Evolutionary conservation across 1,284 basidiomycete species (phyloP), one percentile per base, ranked within the genome.

Genomic region (Meira nashicola): DNA sequence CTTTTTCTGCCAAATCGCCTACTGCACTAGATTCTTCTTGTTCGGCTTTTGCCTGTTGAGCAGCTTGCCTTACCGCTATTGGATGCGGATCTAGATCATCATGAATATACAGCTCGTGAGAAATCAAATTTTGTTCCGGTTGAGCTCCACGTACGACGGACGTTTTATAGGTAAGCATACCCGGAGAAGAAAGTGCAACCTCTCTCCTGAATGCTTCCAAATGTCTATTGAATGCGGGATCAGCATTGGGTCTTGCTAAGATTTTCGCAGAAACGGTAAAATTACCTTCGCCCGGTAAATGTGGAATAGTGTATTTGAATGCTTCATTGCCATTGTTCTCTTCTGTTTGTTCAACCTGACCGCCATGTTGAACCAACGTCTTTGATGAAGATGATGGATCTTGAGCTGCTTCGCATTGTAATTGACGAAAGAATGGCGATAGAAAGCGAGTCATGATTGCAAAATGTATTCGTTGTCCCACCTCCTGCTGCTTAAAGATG

Each of bases 51-150:
- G 68, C 60, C 8, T 57, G 25, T 33, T 33, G 28, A 33, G 28
- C 28, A 33, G 28, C 28, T 33, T 33, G 28, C 28, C 28, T 33
- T 33, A 33, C 28, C 28, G 28, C 28, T 33, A 33, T 33, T 7
- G 68, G 66, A 59, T 74, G 72, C 21, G 66, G 65, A 46, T 74
- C 72, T 51, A 74, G 62, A 62, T 74, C 72, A 60, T 72, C 70
- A 39, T 63, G 65, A 43, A 74, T 73, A 60, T 63, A 65, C 37
- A 74, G 64, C 23, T 73, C 71, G 58, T 74, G 72, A 62, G 68
- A 73, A 60, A 72, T 66, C 58, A 71, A 64, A 54, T 68, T 70
- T 55, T 73, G 68, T 15, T 60, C 63, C 14, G 43, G 28, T 57
- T 69, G 64, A 12, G 58, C 62, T 47, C 67, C 70, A 17, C 66